These are phyloP conservation scores for Puccinellia tenuiflora DNA, from an alignment of 176 grass and related monocot species.

Conservation along the genomic window DNA sequence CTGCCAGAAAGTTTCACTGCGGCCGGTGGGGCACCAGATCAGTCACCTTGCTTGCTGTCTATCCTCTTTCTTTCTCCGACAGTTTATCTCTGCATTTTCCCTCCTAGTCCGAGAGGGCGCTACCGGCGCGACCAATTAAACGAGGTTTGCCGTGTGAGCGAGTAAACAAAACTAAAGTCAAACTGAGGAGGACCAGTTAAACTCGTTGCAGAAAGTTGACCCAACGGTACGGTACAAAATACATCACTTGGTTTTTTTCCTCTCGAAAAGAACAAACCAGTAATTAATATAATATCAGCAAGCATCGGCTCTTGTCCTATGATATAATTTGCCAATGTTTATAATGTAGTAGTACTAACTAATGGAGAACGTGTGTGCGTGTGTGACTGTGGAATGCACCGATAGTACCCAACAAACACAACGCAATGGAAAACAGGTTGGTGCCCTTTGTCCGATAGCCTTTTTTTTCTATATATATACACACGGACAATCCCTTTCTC, in stretches of 20 bases:
- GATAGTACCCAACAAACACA: too few relatives aligned
- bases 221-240: too few relatives aligned
- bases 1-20: background rate
- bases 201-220: background rate
- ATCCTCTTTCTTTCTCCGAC: too few relatives aligned
- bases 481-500: background rate
- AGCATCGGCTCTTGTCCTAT: background rate
- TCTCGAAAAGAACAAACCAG: background rate
- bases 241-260: too few relatives aligned
- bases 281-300: too few relatives aligned
- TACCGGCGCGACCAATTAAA: background rate
- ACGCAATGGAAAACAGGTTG: constrained; percentile 19
- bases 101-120: background rate
- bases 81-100: background rate
- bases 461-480: background rate
- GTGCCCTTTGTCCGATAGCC: background rate
- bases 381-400: background rate
- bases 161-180: background rate
- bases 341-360: background rate
- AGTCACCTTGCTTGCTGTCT: too few relatives aligned
- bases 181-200: background rate
- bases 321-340: too few relatives aligned
- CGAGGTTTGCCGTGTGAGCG: background rate
- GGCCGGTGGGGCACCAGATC: background rate
- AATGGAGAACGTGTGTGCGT: background rate